These are phyloP conservation scores for Diaporthe amygdali DNA, from an alignment of 2,329 filamentous ascomycete genomes.

Conservation along the genomic window DNA sequence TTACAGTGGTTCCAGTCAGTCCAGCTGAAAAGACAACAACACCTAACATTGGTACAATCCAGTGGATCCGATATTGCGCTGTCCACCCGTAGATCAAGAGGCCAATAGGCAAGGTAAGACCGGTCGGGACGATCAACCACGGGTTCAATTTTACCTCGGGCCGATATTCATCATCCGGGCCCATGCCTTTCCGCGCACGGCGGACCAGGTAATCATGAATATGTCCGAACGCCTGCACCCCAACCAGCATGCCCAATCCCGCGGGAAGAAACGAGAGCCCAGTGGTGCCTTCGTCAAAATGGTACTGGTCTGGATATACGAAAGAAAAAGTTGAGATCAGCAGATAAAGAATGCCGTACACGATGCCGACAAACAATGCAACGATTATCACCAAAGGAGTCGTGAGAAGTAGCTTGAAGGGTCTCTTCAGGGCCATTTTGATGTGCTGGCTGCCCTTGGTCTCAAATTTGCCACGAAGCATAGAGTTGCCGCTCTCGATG, in stretches of 20 bases:
- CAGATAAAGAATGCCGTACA: conserved; percentile 61
- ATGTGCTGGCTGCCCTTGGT: conserved; percentile 23
- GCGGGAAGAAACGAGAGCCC: conserved; percentile 60
- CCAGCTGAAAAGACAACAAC: conserved; percentile 51
- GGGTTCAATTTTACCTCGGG: conserved; percentile 36
- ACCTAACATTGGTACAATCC: conserved; percentile 59
- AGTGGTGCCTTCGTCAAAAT: conserved; percentile 49
- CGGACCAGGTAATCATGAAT: conserved; percentile 25
- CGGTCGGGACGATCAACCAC: conserved; percentile 35
- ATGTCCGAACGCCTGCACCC: conserved; percentile 33
- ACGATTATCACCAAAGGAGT: conserved; percentile 56
- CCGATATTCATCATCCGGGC: conserved; percentile 28
- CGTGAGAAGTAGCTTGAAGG: conserved; percentile 57
- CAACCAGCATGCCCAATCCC: conserved; percentile 49
- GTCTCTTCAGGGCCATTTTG: conserved; percentile 33
- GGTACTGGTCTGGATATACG: conserved; percentile 55
- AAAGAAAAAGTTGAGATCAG: conserved; percentile 59
- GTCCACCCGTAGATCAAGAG: conserved; percentile 61
- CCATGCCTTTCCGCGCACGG: conserved; percentile 31
- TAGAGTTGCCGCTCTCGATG: conserved; percentile 45
- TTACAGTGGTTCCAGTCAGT: conserved; percentile 23
- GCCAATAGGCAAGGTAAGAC: conserved; percentile 48
- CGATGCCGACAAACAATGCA: conserved; percentile 57
- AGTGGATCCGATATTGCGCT: conserved; percentile 49
- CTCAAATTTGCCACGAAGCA: conserved; percentile 45